phyloP scores from a whole-genome alignment of 768 basidiomycete species.

The Termitomyces sp. region DNA sequence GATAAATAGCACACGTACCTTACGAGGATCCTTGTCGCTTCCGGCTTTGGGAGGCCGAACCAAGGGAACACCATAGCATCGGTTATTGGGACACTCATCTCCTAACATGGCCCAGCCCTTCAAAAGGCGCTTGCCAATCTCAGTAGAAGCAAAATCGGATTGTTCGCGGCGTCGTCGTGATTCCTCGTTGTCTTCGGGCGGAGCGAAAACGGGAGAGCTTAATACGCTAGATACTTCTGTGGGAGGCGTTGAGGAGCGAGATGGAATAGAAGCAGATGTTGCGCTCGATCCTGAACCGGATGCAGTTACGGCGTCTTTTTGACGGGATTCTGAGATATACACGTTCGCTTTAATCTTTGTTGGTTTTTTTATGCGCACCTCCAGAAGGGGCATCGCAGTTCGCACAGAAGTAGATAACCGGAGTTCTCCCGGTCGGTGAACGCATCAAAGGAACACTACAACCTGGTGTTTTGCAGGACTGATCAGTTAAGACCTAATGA shows the following conservation, averaged over 20 bases:
- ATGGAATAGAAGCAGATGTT: constrained; percentile 47
- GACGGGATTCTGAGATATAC: constrained; percentile 7
- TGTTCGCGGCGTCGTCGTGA: constrained; percentile 68
- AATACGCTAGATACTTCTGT: constrained; percentile 65
- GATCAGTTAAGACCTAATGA: constrained; percentile 58
- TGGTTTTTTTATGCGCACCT: constrained; percentile 5
- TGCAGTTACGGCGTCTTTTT: constrained; percentile 4
- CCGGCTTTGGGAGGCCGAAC: constrained; percentile 69
- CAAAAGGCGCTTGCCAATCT: constrained; percentile 73
- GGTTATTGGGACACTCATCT: constrained; percentile 69
- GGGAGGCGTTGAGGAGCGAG: constrained; percentile 70
- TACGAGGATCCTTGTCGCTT: constrained; percentile 57
- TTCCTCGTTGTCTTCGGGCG: constrained; percentile 63
- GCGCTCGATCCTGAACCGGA: constrained; percentile 32
- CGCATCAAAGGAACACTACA: constrained; percentile 73
- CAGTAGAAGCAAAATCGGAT: constrained; percentile 73
- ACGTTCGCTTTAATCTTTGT: background rate
- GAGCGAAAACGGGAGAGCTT: constrained; percentile 60
- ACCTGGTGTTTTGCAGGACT: constrained; percentile 46
- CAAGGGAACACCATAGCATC: constrained; percentile 80
- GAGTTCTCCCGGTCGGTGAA: constrained; percentile 50
- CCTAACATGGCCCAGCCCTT: constrained; percentile 89
- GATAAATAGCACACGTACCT: constrained; percentile 36
- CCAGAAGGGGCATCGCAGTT: constrained; percentile 45
- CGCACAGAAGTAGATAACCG: constrained; percentile 52